Conservation (phyloP, 2,329 filamentous ascomycete species). For the Clarireedia homoeocarpa region DNA sequence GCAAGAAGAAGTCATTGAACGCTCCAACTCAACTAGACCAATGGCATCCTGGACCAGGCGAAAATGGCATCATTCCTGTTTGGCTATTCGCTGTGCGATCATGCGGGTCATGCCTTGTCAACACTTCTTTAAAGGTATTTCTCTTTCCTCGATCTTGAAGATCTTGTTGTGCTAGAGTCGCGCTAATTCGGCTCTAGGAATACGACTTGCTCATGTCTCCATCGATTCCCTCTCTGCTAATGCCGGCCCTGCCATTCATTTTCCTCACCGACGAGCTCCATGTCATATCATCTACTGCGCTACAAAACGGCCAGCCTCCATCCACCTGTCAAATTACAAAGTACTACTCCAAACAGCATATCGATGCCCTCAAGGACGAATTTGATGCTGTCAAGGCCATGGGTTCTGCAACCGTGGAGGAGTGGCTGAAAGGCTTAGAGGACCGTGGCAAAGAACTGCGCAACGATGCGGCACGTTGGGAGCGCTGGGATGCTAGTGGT, state of each 20-base stretch:
- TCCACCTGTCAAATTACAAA: conserved; percentile 50
- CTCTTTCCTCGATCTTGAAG: conserved; percentile 5
- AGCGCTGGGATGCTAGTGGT: conserved; percentile 53
- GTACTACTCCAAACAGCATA: conserved; percentile 54
- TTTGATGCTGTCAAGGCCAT: conserved; percentile 57
- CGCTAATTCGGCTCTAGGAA: conserved; percentile 46
- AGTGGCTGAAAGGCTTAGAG: conserved; percentile 72
- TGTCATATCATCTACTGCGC: conserved; percentile 47
- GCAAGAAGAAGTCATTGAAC: conserved; percentile 31
- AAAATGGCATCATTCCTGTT: conserved; percentile 51
- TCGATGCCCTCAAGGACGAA: conserved; percentile 54
- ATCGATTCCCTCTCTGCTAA: conserved; percentile 50
- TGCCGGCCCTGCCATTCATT: conserved; percentile 62
- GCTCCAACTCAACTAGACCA: conserved; percentile 31
- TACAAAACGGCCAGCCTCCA: conserved; percentile 45
- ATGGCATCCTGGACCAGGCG: conserved; percentile 55
- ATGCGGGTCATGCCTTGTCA: conserved; percentile 59
- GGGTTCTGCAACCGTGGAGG: conserved; percentile 60
- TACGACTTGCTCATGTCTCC: conserved; percentile 59
- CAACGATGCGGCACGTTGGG: conserved; percentile 61
- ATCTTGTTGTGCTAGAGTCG: neutral
- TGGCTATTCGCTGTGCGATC: conserved; percentile 64
- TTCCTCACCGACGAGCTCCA: conserved; percentile 55
- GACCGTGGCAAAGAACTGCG: conserved; percentile 52
- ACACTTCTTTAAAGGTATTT: conserved; percentile 56